phyloP scores from a whole-genome alignment of 345 rosid species.

The Odontarrhena argentea region DNA sequence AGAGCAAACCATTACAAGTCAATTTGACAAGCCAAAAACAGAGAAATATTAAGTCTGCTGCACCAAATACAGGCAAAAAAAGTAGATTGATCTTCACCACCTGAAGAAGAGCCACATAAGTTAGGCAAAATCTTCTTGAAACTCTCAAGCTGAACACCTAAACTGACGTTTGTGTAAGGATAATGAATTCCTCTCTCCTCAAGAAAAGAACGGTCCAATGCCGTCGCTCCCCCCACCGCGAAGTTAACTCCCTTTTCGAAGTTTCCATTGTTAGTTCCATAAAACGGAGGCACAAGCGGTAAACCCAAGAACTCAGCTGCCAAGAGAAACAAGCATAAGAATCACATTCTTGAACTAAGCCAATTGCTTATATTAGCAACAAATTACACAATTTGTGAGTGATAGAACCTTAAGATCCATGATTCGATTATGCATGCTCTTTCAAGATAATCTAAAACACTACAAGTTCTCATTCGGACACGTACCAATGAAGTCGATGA shows the following conservation, averaged over 20 bases:
- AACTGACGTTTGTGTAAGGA: constrained; percentile 19
- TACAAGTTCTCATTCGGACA: not conserved
- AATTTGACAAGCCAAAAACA: no score
- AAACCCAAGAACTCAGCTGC: constrained; percentile 48
- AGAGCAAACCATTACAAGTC: not conserved
- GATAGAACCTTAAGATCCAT: no score
- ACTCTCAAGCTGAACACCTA: constrained; percentile 37
- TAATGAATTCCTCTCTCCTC: constrained; percentile 31
- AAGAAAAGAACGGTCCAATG: constrained; percentile 35
- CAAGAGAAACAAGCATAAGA: not conserved
- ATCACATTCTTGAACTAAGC: no score
- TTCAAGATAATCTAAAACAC: no score
- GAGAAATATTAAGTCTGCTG: no score
- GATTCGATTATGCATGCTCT: not conserved
- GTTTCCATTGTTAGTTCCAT: constrained; percentile 30
- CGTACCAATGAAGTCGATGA: constrained; percentile 58
- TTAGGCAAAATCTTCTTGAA: constrained; percentile 43
- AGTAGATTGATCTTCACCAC: not conserved
- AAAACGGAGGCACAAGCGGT: constrained; percentile 44
- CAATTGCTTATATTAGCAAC: no score
- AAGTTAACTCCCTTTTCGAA: constrained; percentile 50
- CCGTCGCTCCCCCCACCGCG: constrained; percentile 49
- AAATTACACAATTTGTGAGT: not conserved
- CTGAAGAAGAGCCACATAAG: constrained; percentile 41
- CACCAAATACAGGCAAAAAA: no score